These are phyloP conservation scores for Diaporthe sp. DNA, from an alignment of 2,329 filamentous ascomycete species.

Conservation along the genomic window DNA sequence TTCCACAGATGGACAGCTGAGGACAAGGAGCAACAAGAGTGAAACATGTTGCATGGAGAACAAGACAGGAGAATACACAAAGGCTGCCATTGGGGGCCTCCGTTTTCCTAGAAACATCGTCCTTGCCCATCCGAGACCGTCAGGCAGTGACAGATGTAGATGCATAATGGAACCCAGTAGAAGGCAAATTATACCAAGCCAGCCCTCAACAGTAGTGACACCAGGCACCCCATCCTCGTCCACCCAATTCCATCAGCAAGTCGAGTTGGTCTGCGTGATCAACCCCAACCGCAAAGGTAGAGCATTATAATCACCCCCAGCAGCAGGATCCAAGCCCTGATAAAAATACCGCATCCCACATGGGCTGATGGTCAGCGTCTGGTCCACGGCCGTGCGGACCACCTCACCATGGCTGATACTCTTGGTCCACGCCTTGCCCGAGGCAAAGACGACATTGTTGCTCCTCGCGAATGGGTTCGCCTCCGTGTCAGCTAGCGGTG, in stretches of 20 bases:
- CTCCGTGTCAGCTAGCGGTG: not conserved
- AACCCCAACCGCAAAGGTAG: not conserved
- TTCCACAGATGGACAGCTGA: no score
- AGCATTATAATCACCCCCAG: not conserved
- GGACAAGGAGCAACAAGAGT: no score
- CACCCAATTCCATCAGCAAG: not conserved
- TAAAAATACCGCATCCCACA: not conserved
- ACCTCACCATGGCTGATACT: constrained; percentile 2
- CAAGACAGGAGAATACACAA: no score
- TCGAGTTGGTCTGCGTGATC: not conserved
- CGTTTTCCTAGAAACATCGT: not conserved
- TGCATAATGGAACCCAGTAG: no score
- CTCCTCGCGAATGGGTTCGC: not conserved
- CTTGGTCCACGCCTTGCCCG: not conserved
- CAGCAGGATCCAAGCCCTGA: not conserved
- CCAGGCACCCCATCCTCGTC: no score
- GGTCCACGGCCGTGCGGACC: not conserved
- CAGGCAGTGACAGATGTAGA: rapidly evolving
- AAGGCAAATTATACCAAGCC: not conserved
- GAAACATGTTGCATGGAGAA: no score
- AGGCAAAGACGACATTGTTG: not conserved
- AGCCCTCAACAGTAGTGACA: no score
- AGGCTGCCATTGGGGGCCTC: not conserved
- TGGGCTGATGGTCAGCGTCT: not conserved
- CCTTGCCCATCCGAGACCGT: not conserved